These are phyloP conservation scores for Coniochaeta prunicola DNA, from an alignment of 2,329 filamentous ascomycete species.

Conservation along the genomic window DNA sequence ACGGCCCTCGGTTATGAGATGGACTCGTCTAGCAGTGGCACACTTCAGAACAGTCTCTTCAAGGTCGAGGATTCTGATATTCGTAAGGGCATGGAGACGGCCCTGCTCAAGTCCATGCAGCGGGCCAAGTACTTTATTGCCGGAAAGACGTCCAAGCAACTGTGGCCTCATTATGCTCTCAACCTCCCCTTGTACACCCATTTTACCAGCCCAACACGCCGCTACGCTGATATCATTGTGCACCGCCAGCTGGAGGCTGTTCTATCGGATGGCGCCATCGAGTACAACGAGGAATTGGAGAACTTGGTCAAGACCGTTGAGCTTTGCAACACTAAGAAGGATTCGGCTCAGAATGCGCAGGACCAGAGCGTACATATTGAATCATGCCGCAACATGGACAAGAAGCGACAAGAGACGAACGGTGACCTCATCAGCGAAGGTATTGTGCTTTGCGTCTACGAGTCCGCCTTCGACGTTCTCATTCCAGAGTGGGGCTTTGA, in stretches of 20 bases:
- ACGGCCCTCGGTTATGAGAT: conserved; percentile 83
- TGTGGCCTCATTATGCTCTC: conserved; percentile 82
- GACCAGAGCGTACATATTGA: conserved; percentile 99
- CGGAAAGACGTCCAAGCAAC: conserved; percentile 68
- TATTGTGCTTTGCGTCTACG: conserved; percentile 94
- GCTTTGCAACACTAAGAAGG: conserved; percentile 97
- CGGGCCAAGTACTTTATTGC: conserved; percentile 92
- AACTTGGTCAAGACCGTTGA: conserved; percentile 86
- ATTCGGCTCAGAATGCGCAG: conserved; percentile 93
- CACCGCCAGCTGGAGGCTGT: conserved; percentile 89
- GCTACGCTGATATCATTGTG: conserved; percentile 91
- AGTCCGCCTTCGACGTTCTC: conserved; percentile 95
- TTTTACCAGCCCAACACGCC: conserved; percentile 90
- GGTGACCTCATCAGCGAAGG: conserved; percentile 93
- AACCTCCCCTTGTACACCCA: conserved; percentile 95
- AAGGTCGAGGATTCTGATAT: conserved; percentile 82
- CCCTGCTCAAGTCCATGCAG: conserved; percentile 91
- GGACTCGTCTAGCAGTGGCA: conserved; percentile 81
- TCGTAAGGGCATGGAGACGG: conserved; percentile 95
- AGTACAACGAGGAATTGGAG: conserved; percentile 87
- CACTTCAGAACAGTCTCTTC: conserved; percentile 91
- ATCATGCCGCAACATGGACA: conserved; percentile 92
- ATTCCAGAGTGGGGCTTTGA: conserved; percentile 98
- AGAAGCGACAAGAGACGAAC: conserved; percentile 75
- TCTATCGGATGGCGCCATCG: conserved; percentile 71